These are phyloP conservation scores for Craterostigma plantagineum DNA, from an alignment of 257 asterid genomes.

Conservation along the genomic window DNA sequence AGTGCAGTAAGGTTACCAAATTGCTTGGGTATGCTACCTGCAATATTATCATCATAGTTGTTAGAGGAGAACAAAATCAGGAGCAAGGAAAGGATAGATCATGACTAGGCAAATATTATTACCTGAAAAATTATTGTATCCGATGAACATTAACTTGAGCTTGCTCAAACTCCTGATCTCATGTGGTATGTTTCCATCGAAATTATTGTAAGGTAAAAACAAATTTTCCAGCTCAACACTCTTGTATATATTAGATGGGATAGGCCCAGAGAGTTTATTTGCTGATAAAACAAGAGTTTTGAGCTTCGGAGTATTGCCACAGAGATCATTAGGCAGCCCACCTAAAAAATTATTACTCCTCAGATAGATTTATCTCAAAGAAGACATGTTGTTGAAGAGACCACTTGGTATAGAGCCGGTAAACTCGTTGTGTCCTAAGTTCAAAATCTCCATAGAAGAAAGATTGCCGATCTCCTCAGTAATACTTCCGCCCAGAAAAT, in stretches of 20 bases:
- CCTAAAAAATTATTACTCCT: no score
- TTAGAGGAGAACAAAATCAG: no score
- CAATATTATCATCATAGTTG: background rate
- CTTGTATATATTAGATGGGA: constrained; percentile 17
- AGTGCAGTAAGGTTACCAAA: constrained; percentile 12
- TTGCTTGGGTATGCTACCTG: constrained; percentile 1
- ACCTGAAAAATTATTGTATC: constrained; percentile 8
- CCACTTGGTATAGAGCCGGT: no score
- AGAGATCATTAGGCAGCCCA: no score
- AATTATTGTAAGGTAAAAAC: constrained; percentile 14
- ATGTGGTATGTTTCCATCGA: constrained; percentile 19
- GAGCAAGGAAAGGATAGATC: no score
- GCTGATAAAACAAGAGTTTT: background rate
- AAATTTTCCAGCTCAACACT: constrained; percentile 16
- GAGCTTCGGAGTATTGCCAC: background rate
- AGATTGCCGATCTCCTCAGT: no score
- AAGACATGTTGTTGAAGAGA: no score
- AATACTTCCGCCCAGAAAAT: no score
- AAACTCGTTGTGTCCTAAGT: no score
- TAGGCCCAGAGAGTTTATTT: constrained; percentile 10
- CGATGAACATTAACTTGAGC: no score
- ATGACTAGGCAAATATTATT: background rate
- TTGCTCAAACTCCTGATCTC: background rate
- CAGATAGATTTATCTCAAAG: no score
- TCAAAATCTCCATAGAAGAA: no score